Conservation (phyloP, 371 early-diverging fungal species). For the Apophysomyces ossiformis region DNA sequence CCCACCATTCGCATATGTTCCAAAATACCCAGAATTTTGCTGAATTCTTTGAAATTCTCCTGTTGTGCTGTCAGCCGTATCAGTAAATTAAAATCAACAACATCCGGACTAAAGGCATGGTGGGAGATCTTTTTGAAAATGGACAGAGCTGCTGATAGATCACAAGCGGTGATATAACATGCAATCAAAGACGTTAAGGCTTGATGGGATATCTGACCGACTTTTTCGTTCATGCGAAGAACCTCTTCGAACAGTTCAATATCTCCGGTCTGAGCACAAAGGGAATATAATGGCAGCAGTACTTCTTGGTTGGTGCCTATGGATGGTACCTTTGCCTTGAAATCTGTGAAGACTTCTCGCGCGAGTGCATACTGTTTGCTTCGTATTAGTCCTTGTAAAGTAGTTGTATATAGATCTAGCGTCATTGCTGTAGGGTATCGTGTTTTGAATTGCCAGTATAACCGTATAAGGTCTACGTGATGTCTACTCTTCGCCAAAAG, state of each 20-base stretch:
- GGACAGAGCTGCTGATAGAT: slow-evolving; percentile 30
- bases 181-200: slow-evolving; percentile 38
- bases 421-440: slow-evolving; percentile 31
- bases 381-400: slow-evolving; percentile 25
- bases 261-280: slow-evolving; percentile 42
- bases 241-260: slow-evolving; percentile 27
- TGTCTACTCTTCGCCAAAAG: slow-evolving; percentile 17
- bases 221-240: slow-evolving; percentile 16
- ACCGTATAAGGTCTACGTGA: slow-evolving; percentile 28
- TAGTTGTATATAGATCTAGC: slow-evolving; percentile 22
- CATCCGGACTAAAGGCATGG: slow-evolving; percentile 37
- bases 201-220: slow-evolving; percentile 25
- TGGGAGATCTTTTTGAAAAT: slow-evolving; percentile 32
- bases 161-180: slow-evolving; percentile 28
- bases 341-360: slow-evolving; percentile 14
- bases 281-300: slow-evolving; percentile 23
- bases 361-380: slow-evolving; percentile 21
- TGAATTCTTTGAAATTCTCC: slow-evolving; percentile 18
- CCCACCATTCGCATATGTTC: slow-evolving; percentile 42
- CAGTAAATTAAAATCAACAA: slow-evolving; percentile 47
- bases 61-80: slow-evolving; percentile 31
- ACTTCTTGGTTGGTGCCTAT: slow-evolving; percentile 13
- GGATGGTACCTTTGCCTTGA: slow-evolving; percentile 16
- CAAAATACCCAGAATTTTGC: slow-evolving; percentile 39
- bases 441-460: slow-evolving; percentile 31